Evolutionary conservation across 1,284 basidiomycete species (phyloP).

Genomic region (Wolfiporia cocos): DNA sequence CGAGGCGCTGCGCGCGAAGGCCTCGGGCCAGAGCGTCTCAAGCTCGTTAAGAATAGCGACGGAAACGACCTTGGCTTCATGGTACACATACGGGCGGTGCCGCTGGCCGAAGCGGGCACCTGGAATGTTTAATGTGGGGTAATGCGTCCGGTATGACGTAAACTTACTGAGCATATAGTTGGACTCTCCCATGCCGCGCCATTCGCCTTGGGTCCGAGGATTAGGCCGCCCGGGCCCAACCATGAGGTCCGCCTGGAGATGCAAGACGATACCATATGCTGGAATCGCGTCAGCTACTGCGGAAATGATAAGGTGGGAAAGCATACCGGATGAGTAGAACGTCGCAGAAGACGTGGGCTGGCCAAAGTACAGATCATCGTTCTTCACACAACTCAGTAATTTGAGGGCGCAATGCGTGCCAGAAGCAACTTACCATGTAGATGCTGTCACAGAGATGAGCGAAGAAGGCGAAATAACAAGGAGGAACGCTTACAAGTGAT

Average conservation of each 20-base stretch:
- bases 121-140: no score
- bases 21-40: conserved; percentile 22
- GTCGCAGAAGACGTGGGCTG: conserved; percentile 17
- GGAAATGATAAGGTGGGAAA: neutral
- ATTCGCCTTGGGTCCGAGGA: conserved; percentile 22
- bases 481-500: conserved; percentile 7
- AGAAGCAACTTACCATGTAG: conserved; percentile 18
- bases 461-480: neutral
- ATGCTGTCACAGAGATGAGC: conserved; percentile 12
- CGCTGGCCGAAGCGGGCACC: conserved; percentile 32
- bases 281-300: neutral
- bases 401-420: neutral
- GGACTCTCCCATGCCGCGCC: conserved; percentile 26
- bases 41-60: conserved; percentile 27
- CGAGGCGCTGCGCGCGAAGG: conserved; percentile 23
- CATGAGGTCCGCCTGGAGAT: conserved; percentile 20
- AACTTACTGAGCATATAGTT: conserved; percentile 22
- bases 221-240: conserved; percentile 19
- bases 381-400: conserved; percentile 10
- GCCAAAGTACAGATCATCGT: conserved; percentile 25
- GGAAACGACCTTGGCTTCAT: conserved; percentile 31
- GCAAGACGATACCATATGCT: conserved; percentile 30
- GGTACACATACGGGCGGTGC: conserved; percentile 32
- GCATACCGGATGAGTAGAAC: conserved; percentile 23
- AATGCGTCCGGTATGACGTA: no score